Percentiles rank a stretch among this genome's conserved stretches.
Evolutionary conservation across 345 rosid genomes (phyloP).

Genomic region (Tarenaya hassleriana): DNA sequence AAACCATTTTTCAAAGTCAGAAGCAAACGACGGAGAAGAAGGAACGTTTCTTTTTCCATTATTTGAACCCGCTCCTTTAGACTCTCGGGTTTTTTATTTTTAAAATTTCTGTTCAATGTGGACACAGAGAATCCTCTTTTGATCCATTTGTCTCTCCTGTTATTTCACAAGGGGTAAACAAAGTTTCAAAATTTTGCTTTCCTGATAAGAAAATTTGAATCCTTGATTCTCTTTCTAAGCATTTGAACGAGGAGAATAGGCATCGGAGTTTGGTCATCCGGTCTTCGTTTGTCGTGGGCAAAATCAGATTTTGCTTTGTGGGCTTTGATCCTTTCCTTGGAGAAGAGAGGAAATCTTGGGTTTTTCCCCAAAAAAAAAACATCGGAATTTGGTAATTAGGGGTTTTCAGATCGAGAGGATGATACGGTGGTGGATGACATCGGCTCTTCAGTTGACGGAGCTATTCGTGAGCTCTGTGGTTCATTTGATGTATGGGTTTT

Average conservation of each 20-base stretch:
- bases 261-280: neutral
- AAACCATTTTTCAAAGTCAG: slow-evolving; percentile 21
- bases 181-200: no score
- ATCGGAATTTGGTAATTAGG: no score
- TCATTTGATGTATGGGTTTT: slow-evolving; percentile 72
- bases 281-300: slow-evolving; percentile 14
- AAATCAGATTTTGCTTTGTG: slow-evolving; percentile 6
- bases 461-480: slow-evolving; percentile 63
- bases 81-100: slow-evolving; percentile 15
- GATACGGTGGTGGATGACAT: slow-evolving; percentile 56
- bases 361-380: no score
- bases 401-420: slow-evolving; percentile 37
- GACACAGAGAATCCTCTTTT: slow-evolving; percentile 11
- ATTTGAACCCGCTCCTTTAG: neutral
- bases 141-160: neutral
- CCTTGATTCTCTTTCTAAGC: neutral
- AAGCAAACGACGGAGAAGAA: slow-evolving; percentile 14
- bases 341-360: slow-evolving; percentile 6
- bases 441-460: slow-evolving; percentile 70
- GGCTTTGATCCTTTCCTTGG: neutral
- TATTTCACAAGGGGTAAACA: slow-evolving; percentile 11
- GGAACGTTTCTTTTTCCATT: neutral
- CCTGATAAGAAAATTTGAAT: slow-evolving; percentile 20
- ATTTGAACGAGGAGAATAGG: slow-evolving; percentile 19
- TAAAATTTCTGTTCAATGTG: slow-evolving; percentile 26